These are phyloP conservation scores for Colletotrichum eleusines DNA, from an alignment of 2,329 filamentous ascomycete species.

Conservation along the genomic window DNA sequence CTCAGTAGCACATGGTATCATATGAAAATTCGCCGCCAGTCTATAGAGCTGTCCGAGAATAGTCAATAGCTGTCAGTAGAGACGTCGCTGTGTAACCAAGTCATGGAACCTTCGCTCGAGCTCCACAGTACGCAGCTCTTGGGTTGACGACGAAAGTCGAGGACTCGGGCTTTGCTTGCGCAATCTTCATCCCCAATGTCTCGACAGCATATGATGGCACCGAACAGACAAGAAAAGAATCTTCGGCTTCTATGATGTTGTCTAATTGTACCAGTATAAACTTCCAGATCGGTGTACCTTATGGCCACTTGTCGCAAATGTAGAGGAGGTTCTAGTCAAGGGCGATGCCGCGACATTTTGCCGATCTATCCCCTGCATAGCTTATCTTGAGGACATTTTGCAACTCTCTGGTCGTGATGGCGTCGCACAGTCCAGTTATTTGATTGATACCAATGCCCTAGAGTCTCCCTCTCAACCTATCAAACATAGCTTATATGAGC, in stretches of 20 bases:
- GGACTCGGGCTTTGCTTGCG: not conserved
- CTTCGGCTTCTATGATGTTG: not conserved
- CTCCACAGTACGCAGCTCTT: not conserved
- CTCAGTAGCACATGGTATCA: not conserved
- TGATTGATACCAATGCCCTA: no score
- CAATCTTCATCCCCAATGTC: not conserved
- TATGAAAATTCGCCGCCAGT: not conserved
- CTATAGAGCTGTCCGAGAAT: not conserved
- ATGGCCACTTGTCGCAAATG: not conserved
- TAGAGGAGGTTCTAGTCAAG: not conserved
- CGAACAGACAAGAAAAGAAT: no score
- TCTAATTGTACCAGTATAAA: no score
- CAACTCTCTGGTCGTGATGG: no score
- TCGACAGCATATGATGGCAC: not conserved
- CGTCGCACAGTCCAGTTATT: not conserved
- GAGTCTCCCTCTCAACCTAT: not conserved
- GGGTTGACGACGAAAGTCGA: not conserved
- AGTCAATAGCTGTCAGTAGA: not conserved
- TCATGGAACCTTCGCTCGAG: constrained; percentile 24
- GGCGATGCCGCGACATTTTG: not conserved
- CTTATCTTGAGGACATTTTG: not conserved
- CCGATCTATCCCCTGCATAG: not conserved
- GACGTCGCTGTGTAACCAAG: constrained; percentile 1
- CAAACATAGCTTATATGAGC: not conserved
- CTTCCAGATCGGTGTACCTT: not conserved